Conservation (phyloP, 2,329 filamentous ascomycete genomes). For the Xylariaceae sp. region DNA sequence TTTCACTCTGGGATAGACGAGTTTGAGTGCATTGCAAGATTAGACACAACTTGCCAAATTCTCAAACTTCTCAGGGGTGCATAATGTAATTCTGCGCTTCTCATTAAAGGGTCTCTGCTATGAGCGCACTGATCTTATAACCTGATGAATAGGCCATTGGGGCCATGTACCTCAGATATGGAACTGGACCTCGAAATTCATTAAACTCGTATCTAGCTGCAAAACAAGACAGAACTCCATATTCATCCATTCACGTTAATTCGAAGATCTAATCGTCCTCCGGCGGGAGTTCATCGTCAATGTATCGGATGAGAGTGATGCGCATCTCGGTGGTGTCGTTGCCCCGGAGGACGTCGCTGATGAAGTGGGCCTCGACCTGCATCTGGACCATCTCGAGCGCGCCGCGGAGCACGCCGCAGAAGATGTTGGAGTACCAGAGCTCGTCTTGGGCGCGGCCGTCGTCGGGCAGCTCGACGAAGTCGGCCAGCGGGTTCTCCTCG, state of each 20-base stretch:
- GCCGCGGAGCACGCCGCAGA: slow-evolving; percentile 87
- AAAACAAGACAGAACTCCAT: no score
- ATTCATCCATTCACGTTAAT: slow-evolving; percentile 10
- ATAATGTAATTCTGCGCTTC: no score
- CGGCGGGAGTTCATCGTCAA: slow-evolving; percentile 94
- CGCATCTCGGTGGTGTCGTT: slow-evolving; percentile 98
- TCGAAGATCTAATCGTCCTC: slow-evolving; percentile 98
- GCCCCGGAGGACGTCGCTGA: slow-evolving; percentile 85
- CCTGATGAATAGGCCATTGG: no score
- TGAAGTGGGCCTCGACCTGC: slow-evolving; percentile 96
- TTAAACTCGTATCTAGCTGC: no score
- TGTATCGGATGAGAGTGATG: slow-evolving; percentile 84
- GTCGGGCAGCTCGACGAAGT: slow-evolving; percentile 96
- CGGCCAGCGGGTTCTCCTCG: slow-evolving; percentile 92
- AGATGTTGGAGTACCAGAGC: slow-evolving; percentile 96
- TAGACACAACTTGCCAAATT: no score
- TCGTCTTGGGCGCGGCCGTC: slow-evolving; percentile 94
- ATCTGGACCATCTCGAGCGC: slow-evolving; percentile 98
- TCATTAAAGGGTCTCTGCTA: no score
- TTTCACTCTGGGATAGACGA: no score
- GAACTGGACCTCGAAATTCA: no score
- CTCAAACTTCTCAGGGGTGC: no score
- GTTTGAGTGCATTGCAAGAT: no score
- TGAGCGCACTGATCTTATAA: no score
- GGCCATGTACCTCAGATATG: no score